phyloP scores from a whole-genome alignment of 2,329 filamentous ascomycete genomes.

The Colletotrichum sp. region DNA sequence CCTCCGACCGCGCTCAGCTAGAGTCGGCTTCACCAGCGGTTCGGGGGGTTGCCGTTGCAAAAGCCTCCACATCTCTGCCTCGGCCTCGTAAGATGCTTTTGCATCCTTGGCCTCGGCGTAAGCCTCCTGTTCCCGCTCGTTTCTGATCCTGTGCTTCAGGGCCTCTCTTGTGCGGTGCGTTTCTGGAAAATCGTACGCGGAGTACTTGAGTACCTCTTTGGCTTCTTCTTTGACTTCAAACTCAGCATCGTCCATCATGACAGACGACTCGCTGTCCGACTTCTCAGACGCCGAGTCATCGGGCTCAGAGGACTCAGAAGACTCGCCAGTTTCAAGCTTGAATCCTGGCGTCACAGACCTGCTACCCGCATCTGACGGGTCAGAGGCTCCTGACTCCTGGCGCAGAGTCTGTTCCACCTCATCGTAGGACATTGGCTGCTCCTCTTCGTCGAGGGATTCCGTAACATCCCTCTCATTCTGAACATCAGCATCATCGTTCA shows the following conservation, averaged over 20 bases:
- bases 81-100: slow-evolving; percentile 43
- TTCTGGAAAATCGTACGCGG: slow-evolving; percentile 44
- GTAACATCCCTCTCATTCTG: background rate
- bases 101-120: slow-evolving; percentile 49
- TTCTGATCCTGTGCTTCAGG: slow-evolving; percentile 42
- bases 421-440: slow-evolving; percentile 43
- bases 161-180: slow-evolving; percentile 38
- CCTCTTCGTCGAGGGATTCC: slow-evolving; percentile 14
- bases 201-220: slow-evolving; percentile 47
- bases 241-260: slow-evolving; percentile 2
- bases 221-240: slow-evolving; percentile 41
- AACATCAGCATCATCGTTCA: slow-evolving; percentile 32
- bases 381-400: background rate
- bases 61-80: slow-evolving; percentile 51
- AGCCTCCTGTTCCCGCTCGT: slow-evolving; percentile 47
- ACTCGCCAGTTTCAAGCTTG: background rate
- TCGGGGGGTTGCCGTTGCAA: slow-evolving; percentile 43
- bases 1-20: slow-evolving; percentile 30
- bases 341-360: background rate
- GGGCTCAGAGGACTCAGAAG: background rate
- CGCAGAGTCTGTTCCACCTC: slow-evolving; percentile 48
- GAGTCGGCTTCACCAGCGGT: slow-evolving; percentile 34
- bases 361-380: background rate
- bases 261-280: background rate
- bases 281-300: background rate